Base-by-base conservation (phyloP, 805 yeast genomes). In the Wickerhamomyces pijperi region DNA sequence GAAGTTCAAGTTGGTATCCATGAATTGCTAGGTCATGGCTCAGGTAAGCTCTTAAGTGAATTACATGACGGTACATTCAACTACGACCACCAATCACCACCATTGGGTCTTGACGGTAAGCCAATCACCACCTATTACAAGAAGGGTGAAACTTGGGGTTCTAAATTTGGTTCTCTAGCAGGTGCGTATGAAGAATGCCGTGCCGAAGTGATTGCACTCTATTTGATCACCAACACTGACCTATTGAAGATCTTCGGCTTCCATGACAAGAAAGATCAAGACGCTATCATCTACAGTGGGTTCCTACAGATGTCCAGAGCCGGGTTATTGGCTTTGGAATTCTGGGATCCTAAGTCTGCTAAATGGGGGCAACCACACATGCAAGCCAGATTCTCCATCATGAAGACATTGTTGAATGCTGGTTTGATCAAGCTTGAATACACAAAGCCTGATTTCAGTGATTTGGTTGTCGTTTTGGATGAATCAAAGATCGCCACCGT, bases 341-440 rank as follows among this genome's bases (percentile, higher is more conserved):
- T 71, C 56, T 86, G 94, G 86, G 94, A 86, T 58, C 95, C 95
- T 32, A 60, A 61, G 35, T 70, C 84, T 21, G 64, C 67, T 42
- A 85, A 84, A 61, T 86, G 95, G 95, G 95, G 95, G 23, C 96
- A 86, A 63, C 78, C 96, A 13, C 96, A 86, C 58, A 84, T 85
- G 86, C 94, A 85, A 63, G 95, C 95, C 3, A 70, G 96, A 59
- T 86, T 72, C 61, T 84, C 92, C 25, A 85, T 86, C 48, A 68
- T 83, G 70, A 83, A 82, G 63, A 71, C 79, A 13, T 77, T 83
- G 55, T 61, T 82, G 50, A 68, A 76, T 39, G 79, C 86, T 1
- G 71, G 64, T 15, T 78, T 85, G 32, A 77, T 77, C 20, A 62
- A 64, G 36, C 60, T 86, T 37, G 68, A 67, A 29, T 64, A 68